Percentiles rank a stretch among this genome's conserved stretches.
Evolutionary conservation across 176 grass and related monocot genomes (phyloP).

Genomic region (Pontederia crassipes): DNA sequence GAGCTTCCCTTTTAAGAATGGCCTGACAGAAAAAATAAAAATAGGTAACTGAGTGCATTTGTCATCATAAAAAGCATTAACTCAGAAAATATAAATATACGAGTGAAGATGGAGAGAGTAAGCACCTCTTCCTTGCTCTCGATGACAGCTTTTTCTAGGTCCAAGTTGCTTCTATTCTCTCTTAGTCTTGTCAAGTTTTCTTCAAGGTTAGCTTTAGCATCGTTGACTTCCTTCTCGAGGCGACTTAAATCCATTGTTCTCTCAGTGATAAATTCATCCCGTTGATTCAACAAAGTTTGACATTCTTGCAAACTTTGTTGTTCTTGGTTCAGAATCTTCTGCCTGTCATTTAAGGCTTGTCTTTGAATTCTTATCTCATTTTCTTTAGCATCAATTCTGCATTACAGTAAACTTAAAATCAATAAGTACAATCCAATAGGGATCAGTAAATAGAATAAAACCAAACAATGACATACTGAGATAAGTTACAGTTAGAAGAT

Average conservation of each 20-base stretch:
- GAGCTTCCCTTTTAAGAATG: conserved; percentile 50
- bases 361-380: conserved; percentile 57
- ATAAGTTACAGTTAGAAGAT: no score
- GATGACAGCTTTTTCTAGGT: conserved; percentile 52
- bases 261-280: conserved; percentile 60
- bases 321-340: conserved; percentile 63
- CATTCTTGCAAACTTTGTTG: conserved; percentile 50
- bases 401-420: conserved; percentile 4
- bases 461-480: no score
- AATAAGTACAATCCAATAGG: no score
- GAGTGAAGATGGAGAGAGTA: not conserved
- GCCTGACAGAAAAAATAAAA: conserved; percentile 25
- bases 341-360: conserved; percentile 53
- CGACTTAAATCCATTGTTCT: conserved; percentile 43
- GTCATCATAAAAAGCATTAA: no score
- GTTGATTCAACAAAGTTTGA: conserved; percentile 60
- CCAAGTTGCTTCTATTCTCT: conserved; percentile 56
- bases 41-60: no score
- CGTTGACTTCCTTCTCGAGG: conserved; percentile 51
- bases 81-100: not conserved
- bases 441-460: no score
- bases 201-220: conserved; percentile 40
- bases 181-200: conserved; percentile 38
- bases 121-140: conserved; percentile 64
- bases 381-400: conserved; percentile 56